These are phyloP conservation scores for Quercus phellos DNA, from an alignment of 331 rosid genomes.

Conservation along the genomic window DNA sequence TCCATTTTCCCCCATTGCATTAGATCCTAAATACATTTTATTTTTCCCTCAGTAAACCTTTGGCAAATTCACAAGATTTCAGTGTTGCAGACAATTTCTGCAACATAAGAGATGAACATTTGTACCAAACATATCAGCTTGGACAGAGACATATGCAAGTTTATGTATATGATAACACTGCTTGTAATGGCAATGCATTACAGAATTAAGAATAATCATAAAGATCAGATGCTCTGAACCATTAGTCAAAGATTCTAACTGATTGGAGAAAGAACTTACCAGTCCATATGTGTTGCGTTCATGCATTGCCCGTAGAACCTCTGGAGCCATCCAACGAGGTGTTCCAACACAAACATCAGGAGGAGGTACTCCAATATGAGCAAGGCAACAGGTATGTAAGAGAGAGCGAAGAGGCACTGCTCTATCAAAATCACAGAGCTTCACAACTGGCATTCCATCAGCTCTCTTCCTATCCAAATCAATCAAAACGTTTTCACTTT, in stretches of 20 bases:
- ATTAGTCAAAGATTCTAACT: background rate
- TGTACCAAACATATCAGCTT: background rate
- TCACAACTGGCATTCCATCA: constrained; percentile 72
- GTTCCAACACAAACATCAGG: constrained; percentile 87
- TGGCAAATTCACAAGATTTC: background rate
- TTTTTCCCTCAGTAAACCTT: background rate
- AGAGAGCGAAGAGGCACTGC: constrained; percentile 84
- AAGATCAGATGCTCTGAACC: background rate
- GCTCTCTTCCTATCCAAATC: constrained; percentile 66
- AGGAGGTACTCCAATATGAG: constrained; percentile 77
- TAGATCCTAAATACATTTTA: background rate
- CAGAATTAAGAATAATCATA: background rate
- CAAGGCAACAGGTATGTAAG: constrained; percentile 80
- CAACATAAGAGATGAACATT: background rate
- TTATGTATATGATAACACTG: background rate
- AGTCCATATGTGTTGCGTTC: constrained; percentile 57
- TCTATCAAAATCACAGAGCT: constrained; percentile 97
- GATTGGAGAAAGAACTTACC: constrained; percentile 39
- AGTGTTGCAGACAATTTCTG: background rate
- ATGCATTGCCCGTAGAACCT: constrained; percentile 80
- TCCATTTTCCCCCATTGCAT: background rate
- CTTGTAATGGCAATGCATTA: background rate
- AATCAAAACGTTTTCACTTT: constrained; percentile 83
- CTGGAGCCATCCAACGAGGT: constrained; percentile 99
- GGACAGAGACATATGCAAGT: background rate